Evolutionary conservation across 164 flowering plant genomes (phyloP).

Genomic region (Vitis rupestris): DNA sequence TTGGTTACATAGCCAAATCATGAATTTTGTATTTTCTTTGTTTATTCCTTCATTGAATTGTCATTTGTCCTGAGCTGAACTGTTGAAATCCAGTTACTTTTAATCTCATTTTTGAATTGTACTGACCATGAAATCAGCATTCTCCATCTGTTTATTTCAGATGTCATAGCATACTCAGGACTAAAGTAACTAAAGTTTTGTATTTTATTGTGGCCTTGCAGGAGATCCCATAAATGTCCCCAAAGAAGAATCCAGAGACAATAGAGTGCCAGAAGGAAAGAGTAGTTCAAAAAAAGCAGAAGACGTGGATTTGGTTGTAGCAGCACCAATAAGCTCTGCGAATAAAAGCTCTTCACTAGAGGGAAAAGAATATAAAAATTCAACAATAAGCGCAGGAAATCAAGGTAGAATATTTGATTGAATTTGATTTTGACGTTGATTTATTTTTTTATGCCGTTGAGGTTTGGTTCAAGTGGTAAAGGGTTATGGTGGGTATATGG

Average conservation of each 20-base stretch:
- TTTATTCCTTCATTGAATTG: neutral
- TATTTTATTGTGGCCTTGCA: constrained; percentile 12
- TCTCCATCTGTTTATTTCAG: neutral
- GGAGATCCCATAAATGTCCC: constrained; percentile 4
- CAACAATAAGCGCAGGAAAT: constrained; percentile 10
- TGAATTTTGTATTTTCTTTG: neutral
- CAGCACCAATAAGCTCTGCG: constrained; percentile 6
- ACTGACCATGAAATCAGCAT: neutral
- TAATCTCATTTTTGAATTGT: neutral
- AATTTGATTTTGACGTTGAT: neutral
- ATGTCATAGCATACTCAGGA: neutral
- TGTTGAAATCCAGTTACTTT: neutral
- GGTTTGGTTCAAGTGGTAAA: too few species aligned
- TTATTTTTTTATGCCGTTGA: neutral
- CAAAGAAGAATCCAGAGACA: constrained; percentile 4
- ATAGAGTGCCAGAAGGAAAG: constrained; percentile 7
- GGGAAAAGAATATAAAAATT: constrained; percentile 13
- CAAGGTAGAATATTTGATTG: constrained; percentile 22
- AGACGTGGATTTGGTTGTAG: constrained; percentile 1
- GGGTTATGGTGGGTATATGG: too few species aligned
- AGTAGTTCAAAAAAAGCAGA: constrained; percentile 14
- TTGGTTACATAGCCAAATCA: neutral
- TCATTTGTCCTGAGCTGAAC: neutral
- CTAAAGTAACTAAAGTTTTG: neutral
- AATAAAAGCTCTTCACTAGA: constrained; percentile 6